phyloP scores from a whole-genome alignment of 768 basidiomycete genomes.

The Sarcomyxa edulis region DNA sequence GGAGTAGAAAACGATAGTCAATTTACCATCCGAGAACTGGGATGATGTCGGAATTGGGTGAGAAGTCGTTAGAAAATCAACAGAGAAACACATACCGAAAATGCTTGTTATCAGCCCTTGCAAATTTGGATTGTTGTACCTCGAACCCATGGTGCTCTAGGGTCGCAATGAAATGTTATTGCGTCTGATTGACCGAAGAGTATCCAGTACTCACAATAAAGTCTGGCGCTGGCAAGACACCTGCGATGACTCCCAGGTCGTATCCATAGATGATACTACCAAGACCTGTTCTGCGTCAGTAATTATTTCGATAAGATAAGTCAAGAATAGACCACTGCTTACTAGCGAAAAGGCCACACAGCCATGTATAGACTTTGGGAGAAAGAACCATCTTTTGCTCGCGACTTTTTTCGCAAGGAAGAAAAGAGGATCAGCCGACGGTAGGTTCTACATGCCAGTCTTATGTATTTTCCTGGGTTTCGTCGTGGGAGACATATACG shows the following conservation, averaged over 20 bases:
- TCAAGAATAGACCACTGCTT: slow-evolving; percentile 7
- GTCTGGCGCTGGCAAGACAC: slow-evolving; percentile 33
- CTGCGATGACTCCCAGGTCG: slow-evolving; percentile 47
- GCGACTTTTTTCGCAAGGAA: no score
- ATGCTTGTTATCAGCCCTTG: slow-evolving; percentile 36
- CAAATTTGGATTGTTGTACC: slow-evolving; percentile 28
- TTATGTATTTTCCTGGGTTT: no score
- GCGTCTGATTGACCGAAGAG: neutral
- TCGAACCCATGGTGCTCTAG: slow-evolving; percentile 29
- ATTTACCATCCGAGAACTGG: slow-evolving; percentile 33
- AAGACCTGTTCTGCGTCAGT: slow-evolving; percentile 20
- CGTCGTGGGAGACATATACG: no score
- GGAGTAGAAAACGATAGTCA: neutral
- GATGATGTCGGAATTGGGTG: neutral
- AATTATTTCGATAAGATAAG: neutral
- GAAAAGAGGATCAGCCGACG: no score
- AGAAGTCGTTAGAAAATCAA: neutral
- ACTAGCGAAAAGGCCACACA: slow-evolving; percentile 48
- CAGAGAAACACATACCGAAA: slow-evolving; percentile 23
- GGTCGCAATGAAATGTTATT: neutral
- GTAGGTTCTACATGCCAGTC: no score
- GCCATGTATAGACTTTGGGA: slow-evolving; percentile 48
- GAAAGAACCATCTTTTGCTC: slow-evolving; percentile 35
- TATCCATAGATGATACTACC: slow-evolving; percentile 45
- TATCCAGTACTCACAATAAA: slow-evolving; percentile 26